Percentiles rank a stretch among this genome's conserved stretches.
Evolutionary conservation across 129 eudicot species (phyloP).

Genomic region (Kitagawia praeruptora): DNA sequence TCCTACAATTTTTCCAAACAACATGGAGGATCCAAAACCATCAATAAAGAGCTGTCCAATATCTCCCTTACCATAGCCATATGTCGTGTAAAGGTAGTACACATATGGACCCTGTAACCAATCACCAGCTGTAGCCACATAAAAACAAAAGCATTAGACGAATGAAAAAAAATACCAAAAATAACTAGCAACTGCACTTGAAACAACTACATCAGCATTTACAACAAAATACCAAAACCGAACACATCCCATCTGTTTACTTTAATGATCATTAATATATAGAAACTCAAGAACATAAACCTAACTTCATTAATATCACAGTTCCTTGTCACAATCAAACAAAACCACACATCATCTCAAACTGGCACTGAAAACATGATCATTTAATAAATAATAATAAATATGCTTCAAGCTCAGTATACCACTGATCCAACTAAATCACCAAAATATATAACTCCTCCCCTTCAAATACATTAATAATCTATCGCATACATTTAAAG

Average conservation of each 20-base stretch:
- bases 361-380: background rate
- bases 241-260: background rate
- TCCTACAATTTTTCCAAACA: conserved; percentile 97
- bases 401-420: background rate
- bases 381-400: background rate
- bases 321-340: background rate
- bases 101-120: conserved; percentile 82
- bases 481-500: too few species aligned
- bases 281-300: background rate
- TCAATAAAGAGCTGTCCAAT: conserved; percentile 98
- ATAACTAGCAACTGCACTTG: background rate
- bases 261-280: background rate
- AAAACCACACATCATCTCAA: background rate
- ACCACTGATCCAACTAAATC: background rate
- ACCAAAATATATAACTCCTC: background rate
- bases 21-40: conserved; percentile 99
- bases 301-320: background rate
- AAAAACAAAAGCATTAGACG: conserved; percentile 6
- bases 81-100: conserved; percentile 62
- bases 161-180: background rate
- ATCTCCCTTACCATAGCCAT: conserved; percentile 65
- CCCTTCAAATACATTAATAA: background rate
- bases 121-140: conserved; percentile 72
- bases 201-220: background rate
- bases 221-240: background rate